Base-by-base conservation (phyloP, 192 early-diverging fungal genomes). In the Borealophlyctis nickersoniae region DNA sequence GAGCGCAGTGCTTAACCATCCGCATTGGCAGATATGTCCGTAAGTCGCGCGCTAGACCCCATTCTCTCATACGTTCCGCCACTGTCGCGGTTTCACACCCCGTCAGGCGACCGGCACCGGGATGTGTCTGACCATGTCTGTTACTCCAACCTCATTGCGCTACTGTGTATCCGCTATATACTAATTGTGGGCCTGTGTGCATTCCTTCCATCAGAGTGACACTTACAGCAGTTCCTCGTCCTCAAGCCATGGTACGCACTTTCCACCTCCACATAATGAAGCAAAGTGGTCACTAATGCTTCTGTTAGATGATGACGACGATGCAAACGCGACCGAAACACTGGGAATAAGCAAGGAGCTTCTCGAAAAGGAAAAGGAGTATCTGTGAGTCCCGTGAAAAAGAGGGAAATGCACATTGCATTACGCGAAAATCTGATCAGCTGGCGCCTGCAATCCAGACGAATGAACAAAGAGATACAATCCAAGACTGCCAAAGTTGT, bases 401-500 rank as follows among this genome's bases (percentile, higher is more conserved):
- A 19, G 72, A 28, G 2, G 51, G 22, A 51, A 35, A 11, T n/a
- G 14, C 26, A 26, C 24, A 2, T 13, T 24, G 24, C 3, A 0
- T 0, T 7, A 7, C 33, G 28, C 19, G 60, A 3, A 30, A 52
- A n/a, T 24, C 14, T 27, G 33, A 26, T 62, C 4, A 67, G 14
- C 24, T 51, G 0, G 19, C 26, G 0, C 0, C 45, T n/a, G 9
- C 49, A 30, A 9, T n/a, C 35, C 52, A 80, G 78, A 1, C 74
- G 65, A 33, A 66, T 64, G 62, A 81, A 81, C 67, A 76, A 77
- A 57, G 63, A 77, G 48, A 53, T 81, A 36, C 76, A 78, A 49
- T 16, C 19, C n/a, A 71, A 81, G 65, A 63, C 76, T 5, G 65
- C 60, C 3, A 59, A 73, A 35, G 68, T 78, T 19, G 69, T 81